Evolutionary conservation across 1,284 basidiomycete species (phyloP).

Genomic region (Ustilago shanxiensis): DNA sequence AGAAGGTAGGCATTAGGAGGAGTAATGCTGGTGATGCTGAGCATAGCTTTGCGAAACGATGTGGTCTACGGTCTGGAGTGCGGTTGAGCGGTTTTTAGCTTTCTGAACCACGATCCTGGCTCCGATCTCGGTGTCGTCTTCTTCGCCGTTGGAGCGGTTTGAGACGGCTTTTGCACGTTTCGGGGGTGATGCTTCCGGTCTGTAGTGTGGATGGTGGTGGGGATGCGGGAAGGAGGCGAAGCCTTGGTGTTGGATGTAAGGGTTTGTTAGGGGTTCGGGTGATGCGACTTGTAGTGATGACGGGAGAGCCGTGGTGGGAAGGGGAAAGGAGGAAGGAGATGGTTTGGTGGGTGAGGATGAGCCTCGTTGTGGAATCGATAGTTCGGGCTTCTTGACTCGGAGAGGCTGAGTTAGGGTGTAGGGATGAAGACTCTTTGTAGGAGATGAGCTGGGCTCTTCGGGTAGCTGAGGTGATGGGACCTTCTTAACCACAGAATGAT

Average conservation of each 20-base stretch:
- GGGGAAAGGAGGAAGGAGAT: neutral
- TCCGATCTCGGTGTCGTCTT: neutral
- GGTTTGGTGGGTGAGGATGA: constrained; percentile 20
- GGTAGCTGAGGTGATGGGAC: neutral
- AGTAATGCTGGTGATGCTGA: neutral
- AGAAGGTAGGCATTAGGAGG: neutral
- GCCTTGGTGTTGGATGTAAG: constrained; percentile 4
- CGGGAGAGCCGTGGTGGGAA: constrained; percentile 3
- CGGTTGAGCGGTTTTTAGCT: constrained; percentile 19
- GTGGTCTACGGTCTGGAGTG: constrained; percentile 20
- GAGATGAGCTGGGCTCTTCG: neutral
- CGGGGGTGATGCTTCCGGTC: constrained; percentile 8
- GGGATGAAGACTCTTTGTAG: neutral
- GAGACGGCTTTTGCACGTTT: constrained; percentile 34
- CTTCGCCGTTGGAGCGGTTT: constrained; percentile 12
- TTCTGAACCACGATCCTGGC: constrained; percentile 10
- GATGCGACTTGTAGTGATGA: constrained; percentile 28
- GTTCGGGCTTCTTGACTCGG: constrained; percentile 10
- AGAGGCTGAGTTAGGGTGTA: constrained; percentile 22
- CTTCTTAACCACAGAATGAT: constrained; percentile 11
- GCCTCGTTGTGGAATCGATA: constrained; percentile 20
- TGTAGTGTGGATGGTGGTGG: constrained; percentile 8
- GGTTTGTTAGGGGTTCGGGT: constrained; percentile 12
- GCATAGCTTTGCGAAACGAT: constrained; percentile 37
- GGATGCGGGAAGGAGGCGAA: constrained; percentile 6